Evolutionary conservation across 257 asterid genomes (phyloP), one percentile per base, ranked within the genome.

Genomic region (Nicotiana tomentosiformis): DNA sequence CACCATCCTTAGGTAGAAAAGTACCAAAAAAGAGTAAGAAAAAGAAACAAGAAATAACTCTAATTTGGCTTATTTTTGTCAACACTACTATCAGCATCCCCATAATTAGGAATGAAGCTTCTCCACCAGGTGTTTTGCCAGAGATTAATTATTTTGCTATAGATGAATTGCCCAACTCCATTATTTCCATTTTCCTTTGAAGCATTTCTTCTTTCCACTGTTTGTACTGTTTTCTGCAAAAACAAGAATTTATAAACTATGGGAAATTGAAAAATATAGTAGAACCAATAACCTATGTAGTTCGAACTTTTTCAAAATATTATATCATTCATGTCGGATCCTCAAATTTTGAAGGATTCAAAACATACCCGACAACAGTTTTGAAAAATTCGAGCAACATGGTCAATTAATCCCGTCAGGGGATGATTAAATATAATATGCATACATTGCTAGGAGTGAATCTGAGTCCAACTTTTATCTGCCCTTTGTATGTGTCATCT

Each of bases 401-500:
- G 1, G 1, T 4, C 5, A 11, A 51, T 0, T 51, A 51, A 3
- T 51, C 17, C 17, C 0, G 2, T 51, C 57, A 12, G 2, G 16
- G 17, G 57, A 43, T 43, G 57, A 53, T 53, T 10, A 26, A 49
- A 49, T 2, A 20, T 20, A 20, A 23, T 23, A 14, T 26, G 12
- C 80, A 86, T 80, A 92, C 94, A 53, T 84, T 86, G 6, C 2
- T 49, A 14, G 93, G 84, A 70, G 81, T 84, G 88, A 86, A 90
- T 77, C 86, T 87, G 86, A 95, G 82, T 15, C 95, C 98, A 10
- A 93, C 81, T 33, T 85, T 91, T 62, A 93, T 87, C 83, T 92
- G 89, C 26, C 96, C 98, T 76, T 87, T 90, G 84, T 86, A 92
- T 11, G 95, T 88, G 81, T 89, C 89, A 76, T 95, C 98, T 60